Base-by-base conservation (phyloP, 1,284 basidiomycete genomes). In the Moesziomyces aphidis region DNA sequence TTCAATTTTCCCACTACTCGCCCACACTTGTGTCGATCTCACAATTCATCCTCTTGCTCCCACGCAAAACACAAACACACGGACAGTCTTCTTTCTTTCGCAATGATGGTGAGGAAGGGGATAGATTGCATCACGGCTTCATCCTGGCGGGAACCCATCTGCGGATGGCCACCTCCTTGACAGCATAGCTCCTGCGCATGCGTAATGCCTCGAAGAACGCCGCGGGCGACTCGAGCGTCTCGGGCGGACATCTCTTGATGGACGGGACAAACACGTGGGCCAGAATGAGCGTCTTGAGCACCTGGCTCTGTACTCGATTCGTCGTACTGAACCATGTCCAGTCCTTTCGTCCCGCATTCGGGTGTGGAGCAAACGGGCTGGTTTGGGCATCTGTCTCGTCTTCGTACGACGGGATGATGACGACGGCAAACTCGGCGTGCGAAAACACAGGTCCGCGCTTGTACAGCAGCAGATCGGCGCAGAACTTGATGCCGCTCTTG, bases 251-350 rank as follows among this genome's bases (percentile, higher is more conserved):
- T 15, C 67, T 50, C n/a, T 67, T 62, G 24, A 75, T 19, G 24
- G 74, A 61, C 5, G 82, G 82, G 19, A 84, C 76, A 50, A 64
- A 70, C 2, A 84, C 80, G 44, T 84, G 78, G 15, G 77, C 75
- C 44, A 84, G 53, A 11, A 84, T 73, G 15, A 83, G 62, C 21
- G 82, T 83, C 73, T 99, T 99, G 86, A 95, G 94, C 2, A 99
- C 97, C 84, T 97, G 94, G 0, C 93, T 91, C 85, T 97, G 97
- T 21, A 99, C 96, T 24, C 97, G 91, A 83, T 97, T 99, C 65
- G 98, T 89, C 2, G 97, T 99, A 85, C 93, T 94, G 43, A 99
- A 89, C 95, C 95, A 98, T 13, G 93, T 90, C 97, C 97, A 99
- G 34, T 90, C 87, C 2, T 89, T 86, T 58, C 90, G 91, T 3